These are phyloP conservation scores for Elsinoe australis DNA, from an alignment of 2,329 filamentous ascomycete genomes.

Conservation along the genomic window DNA sequence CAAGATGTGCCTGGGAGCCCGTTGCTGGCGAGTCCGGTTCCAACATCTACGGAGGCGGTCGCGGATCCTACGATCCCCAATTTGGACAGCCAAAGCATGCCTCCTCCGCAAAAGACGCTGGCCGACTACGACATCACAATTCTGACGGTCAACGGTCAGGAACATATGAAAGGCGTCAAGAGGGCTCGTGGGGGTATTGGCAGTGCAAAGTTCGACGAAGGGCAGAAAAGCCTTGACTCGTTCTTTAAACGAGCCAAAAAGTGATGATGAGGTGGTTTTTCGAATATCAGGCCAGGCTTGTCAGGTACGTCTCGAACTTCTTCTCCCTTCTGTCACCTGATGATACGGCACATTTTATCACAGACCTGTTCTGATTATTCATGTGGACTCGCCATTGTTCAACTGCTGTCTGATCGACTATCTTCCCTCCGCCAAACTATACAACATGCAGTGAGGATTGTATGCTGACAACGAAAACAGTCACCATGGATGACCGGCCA, in stretches of 20 bases:
- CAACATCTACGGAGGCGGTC: neutral
- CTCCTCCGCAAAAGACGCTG: too few species aligned
- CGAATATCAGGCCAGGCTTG: neutral
- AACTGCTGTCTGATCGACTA: slow-evolving; percentile 73
- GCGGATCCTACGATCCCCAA: neutral
- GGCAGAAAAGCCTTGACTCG: slow-evolving; percentile 65
- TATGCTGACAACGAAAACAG: neutral
- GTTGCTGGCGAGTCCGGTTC: too few species aligned
- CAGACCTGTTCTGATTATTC: slow-evolving; percentile 74
- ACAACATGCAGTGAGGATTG: too few species aligned
- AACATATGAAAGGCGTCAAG: slow-evolving; percentile 66
- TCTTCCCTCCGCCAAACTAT: too few species aligned
- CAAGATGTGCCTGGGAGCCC: too few species aligned
- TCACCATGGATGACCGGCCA: too few species aligned
- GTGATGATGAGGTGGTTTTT: slow-evolving; percentile 24
- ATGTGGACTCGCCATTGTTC: slow-evolving; percentile 67
- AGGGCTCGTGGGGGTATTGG: slow-evolving; percentile 78
- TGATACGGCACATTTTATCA: slow-evolving; percentile 55
- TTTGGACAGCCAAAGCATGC: too few species aligned
- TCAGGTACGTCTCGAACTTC: neutral
- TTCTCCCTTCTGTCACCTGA: slow-evolving; percentile 32
- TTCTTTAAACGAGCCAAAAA: slow-evolving; percentile 62
- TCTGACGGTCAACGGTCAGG: slow-evolving; percentile 57
- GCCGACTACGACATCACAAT: slow-evolving; percentile 46
- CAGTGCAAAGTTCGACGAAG: slow-evolving; percentile 65